Base-by-base conservation (phyloP, 1,284 basidiomycete genomes). In the Sanghuangporus sanghuang region DNA sequence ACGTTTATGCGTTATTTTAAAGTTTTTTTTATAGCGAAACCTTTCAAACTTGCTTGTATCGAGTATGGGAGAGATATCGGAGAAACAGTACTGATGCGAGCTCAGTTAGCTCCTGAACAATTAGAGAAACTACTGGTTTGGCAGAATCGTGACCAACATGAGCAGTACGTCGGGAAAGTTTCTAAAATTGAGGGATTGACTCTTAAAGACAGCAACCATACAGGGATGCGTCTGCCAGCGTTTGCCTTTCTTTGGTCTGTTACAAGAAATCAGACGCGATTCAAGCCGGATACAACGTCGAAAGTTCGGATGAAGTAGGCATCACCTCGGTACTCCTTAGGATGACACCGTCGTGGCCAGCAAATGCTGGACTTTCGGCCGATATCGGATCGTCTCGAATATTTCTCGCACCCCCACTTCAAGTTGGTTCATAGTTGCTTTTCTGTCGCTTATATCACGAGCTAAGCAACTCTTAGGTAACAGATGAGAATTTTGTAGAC, bases 191-290 rank as follows among this genome's bases (percentile, higher is more conserved):
- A 52, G 21, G 21, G 23, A 9, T 6, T 6, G 32, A 14, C n/a
- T 52, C 32, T 52, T 12, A 8, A 14, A 44, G 32, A 52, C 27
- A 32, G 9, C 9, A 27, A 52, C 27, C 18, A 11, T 14, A 11
- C 38, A 57, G 54, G 18, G 39, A 57, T 38, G 6, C 38, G 5
- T 32, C 59, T 11, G 46, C 44, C 35, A 50, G 60, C 12, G 35
- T 58, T 18, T 65, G 64, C 48, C 50, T 65, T 14, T 65, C 64
- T 18, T 50, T 65, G 35, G 60, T 61, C 35, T 65, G 64, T 35
- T 62, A 65, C 23, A 59, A 35, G 18, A 23, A 49, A 8, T 42
- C 52, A 16, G 53, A 64, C 9, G 32, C 57, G 8, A 16, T 50
- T n/a, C 21, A 52, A 27, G 16, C 54, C 8, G 38, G 23, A 12